These are phyloP conservation scores for Pestalotiopsis sp. DNA, from an alignment of 2,329 filamentous ascomycete species.

Conservation along the genomic window DNA sequence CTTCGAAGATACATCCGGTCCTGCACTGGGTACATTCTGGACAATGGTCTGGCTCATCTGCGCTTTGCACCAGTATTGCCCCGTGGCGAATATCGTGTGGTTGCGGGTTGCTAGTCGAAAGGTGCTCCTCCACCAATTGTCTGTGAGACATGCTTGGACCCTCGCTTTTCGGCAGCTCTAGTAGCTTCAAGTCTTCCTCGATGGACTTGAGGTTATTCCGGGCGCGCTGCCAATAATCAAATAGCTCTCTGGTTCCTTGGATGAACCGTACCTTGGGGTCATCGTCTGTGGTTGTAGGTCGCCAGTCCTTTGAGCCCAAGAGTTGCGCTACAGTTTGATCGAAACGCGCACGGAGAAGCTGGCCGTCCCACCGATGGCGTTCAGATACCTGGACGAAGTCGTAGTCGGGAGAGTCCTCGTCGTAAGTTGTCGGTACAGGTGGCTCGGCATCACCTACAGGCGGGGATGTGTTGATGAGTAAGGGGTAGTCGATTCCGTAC, in stretches of 20 bases:
- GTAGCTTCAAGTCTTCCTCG: too few relatives aligned
- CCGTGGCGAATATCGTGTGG: too few relatives aligned
- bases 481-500: constrained; percentile 1
- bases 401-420: constrained; percentile 3
- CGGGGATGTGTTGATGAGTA: background rate
- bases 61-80: too few relatives aligned
- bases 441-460: constrained; percentile 1
- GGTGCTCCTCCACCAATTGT: too few relatives aligned
- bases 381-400: background rate
- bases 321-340: background rate
- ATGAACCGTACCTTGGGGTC: background rate
- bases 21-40: too few relatives aligned
- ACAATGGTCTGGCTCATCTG: too few relatives aligned
- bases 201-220: too few relatives aligned
- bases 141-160: too few relatives aligned
- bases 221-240: too few relatives aligned
- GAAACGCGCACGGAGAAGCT: background rate
- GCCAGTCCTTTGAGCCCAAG: background rate
- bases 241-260: background rate
- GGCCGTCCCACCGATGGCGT: constrained; percentile 6
- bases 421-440: constrained; percentile 1
- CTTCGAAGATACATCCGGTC: too few relatives aligned
- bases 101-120: too few relatives aligned
- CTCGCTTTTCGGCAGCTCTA: too few relatives aligned
- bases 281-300: background rate